Conservation (phyloP, 2,329 filamentous ascomycete genomes). For the Fusarium pseudonygamai region DNA sequence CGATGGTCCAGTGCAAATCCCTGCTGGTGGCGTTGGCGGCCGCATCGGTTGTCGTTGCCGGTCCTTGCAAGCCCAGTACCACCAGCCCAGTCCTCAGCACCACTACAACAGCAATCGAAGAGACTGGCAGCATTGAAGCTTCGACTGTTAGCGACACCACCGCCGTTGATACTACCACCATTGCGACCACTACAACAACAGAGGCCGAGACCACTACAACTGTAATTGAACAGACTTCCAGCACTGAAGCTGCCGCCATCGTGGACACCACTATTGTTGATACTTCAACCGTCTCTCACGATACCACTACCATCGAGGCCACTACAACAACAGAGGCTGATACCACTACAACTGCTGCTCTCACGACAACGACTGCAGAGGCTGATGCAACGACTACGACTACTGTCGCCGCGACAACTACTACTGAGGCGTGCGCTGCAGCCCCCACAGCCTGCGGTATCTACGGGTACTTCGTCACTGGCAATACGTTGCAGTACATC, state of each 20-base stretch:
- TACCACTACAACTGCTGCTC: neutral
- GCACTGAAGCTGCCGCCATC: no score
- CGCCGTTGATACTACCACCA: neutral
- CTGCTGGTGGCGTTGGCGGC: rapidly evolving
- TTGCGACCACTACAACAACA: no score
- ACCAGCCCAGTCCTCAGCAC: neutral
- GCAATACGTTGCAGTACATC: neutral
- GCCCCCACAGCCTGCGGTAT: neutral
- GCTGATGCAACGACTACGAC: neutral
- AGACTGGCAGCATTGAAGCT: rapidly evolving
- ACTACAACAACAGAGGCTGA: neutral
- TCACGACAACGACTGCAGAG: neutral
- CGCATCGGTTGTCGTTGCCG: neutral
- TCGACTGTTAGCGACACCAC: rapidly evolving
- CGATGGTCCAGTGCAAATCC: rapidly evolving
- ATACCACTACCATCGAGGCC: no score
- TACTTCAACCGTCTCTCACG: neutral
- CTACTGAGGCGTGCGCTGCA: rapidly evolving
- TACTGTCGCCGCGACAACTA: neutral
- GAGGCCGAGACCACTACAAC: neutral
- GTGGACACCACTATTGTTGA: neutral
- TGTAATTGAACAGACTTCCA: no score
- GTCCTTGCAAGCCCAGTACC: neutral
- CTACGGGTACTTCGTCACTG: neutral
- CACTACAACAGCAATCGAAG: neutral